Percentiles rank a stretch among this genome's conserved stretches.
phyloP scores from a whole-genome alignment of 495 filamentous ascomycete genomes.

The Aspergillus homomorphus region DNA sequence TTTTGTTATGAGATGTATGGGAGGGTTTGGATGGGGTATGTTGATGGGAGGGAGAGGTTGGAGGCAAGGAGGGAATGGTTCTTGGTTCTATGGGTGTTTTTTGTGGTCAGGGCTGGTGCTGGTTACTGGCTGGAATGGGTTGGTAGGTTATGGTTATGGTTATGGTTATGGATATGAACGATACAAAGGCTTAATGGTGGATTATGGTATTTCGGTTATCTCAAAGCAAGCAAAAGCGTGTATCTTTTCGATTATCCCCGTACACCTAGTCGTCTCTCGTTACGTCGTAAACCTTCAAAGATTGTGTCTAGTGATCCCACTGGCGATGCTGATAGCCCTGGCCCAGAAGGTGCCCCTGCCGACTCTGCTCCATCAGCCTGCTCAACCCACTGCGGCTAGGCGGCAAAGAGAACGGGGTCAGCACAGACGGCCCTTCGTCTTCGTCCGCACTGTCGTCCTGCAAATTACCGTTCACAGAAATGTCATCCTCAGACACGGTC shows the following conservation, averaged over 20 bases:
- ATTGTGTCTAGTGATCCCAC: no score
- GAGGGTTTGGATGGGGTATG: not conserved
- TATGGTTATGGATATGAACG: no score
- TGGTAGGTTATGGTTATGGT: no score
- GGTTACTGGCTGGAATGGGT: not conserved
- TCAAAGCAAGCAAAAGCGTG: no score
- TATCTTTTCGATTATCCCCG: no score
- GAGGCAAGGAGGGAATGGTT: not conserved
- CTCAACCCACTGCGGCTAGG: constrained; percentile 21
- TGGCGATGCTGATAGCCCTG: no score
- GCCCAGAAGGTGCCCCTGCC: not conserved
- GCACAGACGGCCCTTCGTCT: not conserved
- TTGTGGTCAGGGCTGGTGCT: not conserved
- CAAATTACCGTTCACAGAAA: constrained; percentile 2
- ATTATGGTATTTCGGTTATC: no score
- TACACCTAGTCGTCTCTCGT: not conserved
- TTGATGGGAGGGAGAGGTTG: not conserved
- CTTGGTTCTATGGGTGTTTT: not conserved
- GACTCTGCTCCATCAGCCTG: constrained; percentile 20
- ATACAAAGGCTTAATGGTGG: no score
- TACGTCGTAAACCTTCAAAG: not conserved
- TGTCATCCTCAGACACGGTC: constrained; percentile 1
- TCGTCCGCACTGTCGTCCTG: not conserved
- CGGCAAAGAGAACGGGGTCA: constrained; percentile 9
- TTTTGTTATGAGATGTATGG: no score